A percentile compares a stretch with the other conserved stretches of the same genome.
phyloP scores from a whole-genome alignment of 2,329 filamentous ascomycete genomes.

The Ceratocystis eucalypticola region DNA sequence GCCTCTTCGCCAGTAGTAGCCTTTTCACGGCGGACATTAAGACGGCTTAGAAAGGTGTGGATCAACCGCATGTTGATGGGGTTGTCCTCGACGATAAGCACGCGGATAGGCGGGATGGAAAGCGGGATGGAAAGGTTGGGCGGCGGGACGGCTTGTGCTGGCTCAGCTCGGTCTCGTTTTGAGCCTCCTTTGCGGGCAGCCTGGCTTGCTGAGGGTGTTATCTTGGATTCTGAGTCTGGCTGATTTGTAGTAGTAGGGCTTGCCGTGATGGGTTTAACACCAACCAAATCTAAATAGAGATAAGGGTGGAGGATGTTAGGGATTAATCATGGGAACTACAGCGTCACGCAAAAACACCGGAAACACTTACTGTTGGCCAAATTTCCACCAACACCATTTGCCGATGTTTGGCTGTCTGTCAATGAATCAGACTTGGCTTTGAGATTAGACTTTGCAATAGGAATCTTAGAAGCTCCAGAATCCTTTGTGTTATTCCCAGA shows the following conservation, averaged over 20 bases:
- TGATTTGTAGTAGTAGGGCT: not conserved
- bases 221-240: slow-evolving; percentile 21
- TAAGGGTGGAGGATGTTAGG: not conserved
- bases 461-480: not conserved
- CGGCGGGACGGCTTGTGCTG: slow-evolving; percentile 36
- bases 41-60: slow-evolving; percentile 86
- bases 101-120: slow-evolving; percentile 86
- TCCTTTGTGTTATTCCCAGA: not conserved
- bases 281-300: not conserved
- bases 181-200: not conserved
- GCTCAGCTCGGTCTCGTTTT: not conserved
- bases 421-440: not conserved
- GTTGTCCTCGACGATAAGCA: slow-evolving; percentile 96
- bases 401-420: not conserved
- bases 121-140: slow-evolving; percentile 42
- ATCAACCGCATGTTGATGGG: slow-evolving; percentile 91
- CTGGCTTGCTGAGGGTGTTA: not conserved
- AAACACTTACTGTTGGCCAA: not conserved
- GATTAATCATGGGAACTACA: not conserved
- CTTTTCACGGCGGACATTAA: slow-evolving; percentile 95
- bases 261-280: not conserved
- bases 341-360: not conserved
- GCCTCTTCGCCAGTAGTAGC: slow-evolving; percentile 91
- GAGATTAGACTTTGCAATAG: not conserved
- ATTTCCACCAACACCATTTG: not conserved